Evolutionary conservation across 2,329 filamentous ascomycete species (phyloP), one percentile per base, ranked within the genome.

Genomic region (Alternaria longipes): DNA sequence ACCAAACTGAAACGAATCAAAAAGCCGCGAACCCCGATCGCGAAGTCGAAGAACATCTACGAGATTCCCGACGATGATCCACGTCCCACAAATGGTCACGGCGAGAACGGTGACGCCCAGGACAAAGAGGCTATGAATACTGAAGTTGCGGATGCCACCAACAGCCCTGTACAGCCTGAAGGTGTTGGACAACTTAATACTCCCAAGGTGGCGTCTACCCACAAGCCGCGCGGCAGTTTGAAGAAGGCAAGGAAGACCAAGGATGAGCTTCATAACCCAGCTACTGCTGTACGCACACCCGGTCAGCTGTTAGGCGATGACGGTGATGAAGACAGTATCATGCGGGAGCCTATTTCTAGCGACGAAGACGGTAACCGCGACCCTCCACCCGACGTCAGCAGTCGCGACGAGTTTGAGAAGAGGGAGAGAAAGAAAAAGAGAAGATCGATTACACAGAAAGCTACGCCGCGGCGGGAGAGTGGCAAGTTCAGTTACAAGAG

Each of bases 1-100:
- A 42, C 46, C 6, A 60, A 57, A 36, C 6, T 60, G 28, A 60
- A 44, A 26, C 54, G 54, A 20, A 44, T 60, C 14, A 60, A 57
- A 22, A 60, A 57, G 41, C 58, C 58, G 18, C 57, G 24, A 41
- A 60, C 49, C 4, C 46, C 56, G 6, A 3, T 55, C 22, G 16
- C 46, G 4, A 55, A 36, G 11, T 5, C 20, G 3, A 55, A 24
- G 26, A 49, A 60, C 36, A 38, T 55, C 12, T 56, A 54, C 38
- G 42, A 59, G 5, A 56, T 59, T 2, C 50, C 55, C 18, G 45
- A 52, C 28, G 56, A 60, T 34, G 60, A 60, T 5, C 34, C 41
- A n/a, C 34, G 18, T 20, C 16, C 18, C 26, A 14, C 47, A 12
- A 44, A 47, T 22, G 47, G 41, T 11, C 30, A 22, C n/a, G 36